Base-by-base conservation (phyloP, 106 monocot genomes). In the Allium sativum region DNA sequence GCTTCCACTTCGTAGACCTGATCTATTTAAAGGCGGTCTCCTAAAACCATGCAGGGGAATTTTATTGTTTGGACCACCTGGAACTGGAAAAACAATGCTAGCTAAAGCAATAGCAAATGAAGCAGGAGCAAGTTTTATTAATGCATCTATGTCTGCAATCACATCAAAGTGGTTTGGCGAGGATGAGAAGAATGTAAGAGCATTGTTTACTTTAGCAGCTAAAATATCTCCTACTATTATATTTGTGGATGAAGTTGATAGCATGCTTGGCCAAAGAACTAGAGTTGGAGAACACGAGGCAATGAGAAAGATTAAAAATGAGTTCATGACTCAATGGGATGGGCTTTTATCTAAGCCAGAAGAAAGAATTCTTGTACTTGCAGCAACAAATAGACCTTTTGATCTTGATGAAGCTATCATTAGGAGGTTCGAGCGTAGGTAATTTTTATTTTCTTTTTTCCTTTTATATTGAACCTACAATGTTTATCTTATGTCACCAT, bases 91-190 rank as follows among this genome's bases (percentile, higher is more conserved):
- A 68, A 92, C 92, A 18, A 81, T 92, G 84, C 66, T 92, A 53
- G 92, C 92, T 7, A 92, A 92, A 65, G 92, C 92, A 51, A 87
- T 92, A 64, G 92, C 92, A 17, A 81, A 87, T 65, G 92, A 87
- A 79, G 92, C 92, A 18, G 81, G 87, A 48, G 92, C 92, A 44
- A 92, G 81, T 77, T 92, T 92, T 46, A 92, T 92, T 44, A 92
- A 87, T 62, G 84, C 87, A 50, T 87, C 92, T 10, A 87, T 87
- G 87, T 92, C 92, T 42, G 87, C 87, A 42, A 79, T 92, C n/a
- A 92, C 92, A 11, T 92, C 92, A 57, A 92, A 92, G 76, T 92
- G 92, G 92, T 92, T 92, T 74, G 92, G 92, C n/a, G 92, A 92
- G 72, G 92, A 87, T 59, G 92, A 92, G 76, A 92, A 92, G 44